phyloP scores from a whole-genome alignment of 768 basidiomycete genomes.

The Tulasnella sp. region DNA sequence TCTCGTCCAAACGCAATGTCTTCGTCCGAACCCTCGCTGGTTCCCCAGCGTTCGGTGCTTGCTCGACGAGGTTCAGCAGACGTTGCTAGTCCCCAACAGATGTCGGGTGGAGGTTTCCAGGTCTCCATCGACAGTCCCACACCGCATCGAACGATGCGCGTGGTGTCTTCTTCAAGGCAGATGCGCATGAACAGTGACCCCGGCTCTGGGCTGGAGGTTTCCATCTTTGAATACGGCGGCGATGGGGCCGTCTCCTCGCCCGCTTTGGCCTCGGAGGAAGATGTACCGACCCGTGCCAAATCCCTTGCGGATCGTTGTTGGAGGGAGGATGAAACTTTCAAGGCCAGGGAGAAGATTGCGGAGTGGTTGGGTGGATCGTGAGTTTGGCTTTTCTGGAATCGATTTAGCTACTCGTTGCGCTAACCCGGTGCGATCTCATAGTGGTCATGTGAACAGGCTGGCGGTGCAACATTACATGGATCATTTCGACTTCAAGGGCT shows the following conservation, averaged over 20 bases:
- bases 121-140: background rate
- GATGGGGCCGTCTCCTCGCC: background rate
- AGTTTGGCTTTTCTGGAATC: conserved; percentile 30
- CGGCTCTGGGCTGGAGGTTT: background rate
- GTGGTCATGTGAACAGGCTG: conserved; percentile 62
- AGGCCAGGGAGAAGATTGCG: conserved; percentile 84
- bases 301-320: conserved; percentile 70
- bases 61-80: conserved; percentile 1
- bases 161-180: background rate
- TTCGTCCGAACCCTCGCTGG: background rate
- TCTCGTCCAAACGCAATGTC: background rate
- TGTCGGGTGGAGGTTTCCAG: background rate
- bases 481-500: conserved; percentile 73
- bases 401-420: background rate
- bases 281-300: conserved; percentile 52
- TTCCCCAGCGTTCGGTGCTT: background rate
- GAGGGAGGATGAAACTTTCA: conserved; percentile 74
- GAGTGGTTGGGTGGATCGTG: conserved; percentile 92
- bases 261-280: conserved; percentile 23
- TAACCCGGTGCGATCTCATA: conserved; percentile 24
- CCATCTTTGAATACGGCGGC: background rate
- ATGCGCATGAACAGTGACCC: background rate
- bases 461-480: conserved; percentile 74
- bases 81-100: background rate
- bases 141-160: background rate